These are phyloP conservation scores for Saccharomyces hybrid DNA, from an alignment of 1,139 yeast species.

Conservation along the genomic window DNA sequence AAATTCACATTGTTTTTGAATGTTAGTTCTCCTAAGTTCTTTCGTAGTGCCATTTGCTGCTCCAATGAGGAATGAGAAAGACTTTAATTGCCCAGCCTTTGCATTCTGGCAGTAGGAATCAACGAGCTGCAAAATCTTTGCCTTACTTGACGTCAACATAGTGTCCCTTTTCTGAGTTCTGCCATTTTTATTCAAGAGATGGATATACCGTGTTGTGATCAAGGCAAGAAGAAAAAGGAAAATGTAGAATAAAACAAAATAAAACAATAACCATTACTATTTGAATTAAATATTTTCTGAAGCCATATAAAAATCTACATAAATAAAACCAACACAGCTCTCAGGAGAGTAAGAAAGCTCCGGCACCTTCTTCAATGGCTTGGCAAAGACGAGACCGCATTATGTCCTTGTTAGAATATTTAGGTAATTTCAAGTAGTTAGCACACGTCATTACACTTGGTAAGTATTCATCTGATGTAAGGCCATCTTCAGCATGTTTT, in stretches of 20 bases:
- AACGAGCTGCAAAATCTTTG: conserved; percentile 16
- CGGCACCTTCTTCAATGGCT: conserved; percentile 84
- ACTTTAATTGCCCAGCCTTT: conserved; percentile 14
- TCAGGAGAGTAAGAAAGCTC: conserved; percentile 72
- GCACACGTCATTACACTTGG: conserved; percentile 99
- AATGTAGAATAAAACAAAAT: not conserved
- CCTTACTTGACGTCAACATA: conserved; percentile 10
- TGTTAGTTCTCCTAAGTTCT: conserved; percentile 8
- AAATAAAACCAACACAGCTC: not conserved
- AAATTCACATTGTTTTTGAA: conserved; percentile 12
- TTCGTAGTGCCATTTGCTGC: conserved; percentile 19
- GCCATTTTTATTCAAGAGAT: not conserved
- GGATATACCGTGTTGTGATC: not conserved
- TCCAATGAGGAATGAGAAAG: conserved; percentile 20
- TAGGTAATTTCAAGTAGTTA: conserved; percentile 82
- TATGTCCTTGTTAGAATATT: conserved; percentile 56
- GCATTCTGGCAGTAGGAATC: conserved; percentile 21
- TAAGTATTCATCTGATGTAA: conserved; percentile 69
- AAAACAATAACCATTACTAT: not conserved
- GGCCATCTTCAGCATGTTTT: conserved; percentile 62
- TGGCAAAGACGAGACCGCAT: conserved; percentile 52
- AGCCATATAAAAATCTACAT: not conserved
- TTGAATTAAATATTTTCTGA: not conserved
- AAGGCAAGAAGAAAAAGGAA: not conserved
- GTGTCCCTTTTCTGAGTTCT: not conserved